Evolutionary conservation across 1,284 basidiomycete genomes (phyloP).

Genomic region (Chalciporus sp.): DNA sequence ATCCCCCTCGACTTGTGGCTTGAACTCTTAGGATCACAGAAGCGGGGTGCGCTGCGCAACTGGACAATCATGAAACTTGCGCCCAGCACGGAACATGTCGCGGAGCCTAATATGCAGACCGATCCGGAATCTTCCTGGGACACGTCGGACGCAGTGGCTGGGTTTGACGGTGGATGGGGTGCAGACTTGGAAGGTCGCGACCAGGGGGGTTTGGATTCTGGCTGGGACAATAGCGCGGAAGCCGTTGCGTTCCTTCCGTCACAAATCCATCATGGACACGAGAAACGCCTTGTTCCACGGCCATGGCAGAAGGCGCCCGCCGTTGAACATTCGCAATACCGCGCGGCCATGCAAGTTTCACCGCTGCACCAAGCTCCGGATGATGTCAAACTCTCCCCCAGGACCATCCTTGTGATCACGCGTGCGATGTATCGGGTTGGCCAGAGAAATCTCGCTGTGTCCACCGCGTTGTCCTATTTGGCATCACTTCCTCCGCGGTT

Average conservation of each 20-base stretch:
- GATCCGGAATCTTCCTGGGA: background rate
- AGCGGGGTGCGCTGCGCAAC: constrained; percentile 34
- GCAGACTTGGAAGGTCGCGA: background rate
- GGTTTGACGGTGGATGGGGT: background rate
- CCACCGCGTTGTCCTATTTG: constrained; percentile 47
- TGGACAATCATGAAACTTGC: constrained; percentile 14
- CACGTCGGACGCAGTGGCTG: background rate
- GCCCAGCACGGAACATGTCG: background rate
- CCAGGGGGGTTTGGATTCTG: background rate
- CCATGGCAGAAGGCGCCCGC: constrained; percentile 13
- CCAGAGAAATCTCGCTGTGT: constrained; percentile 38
- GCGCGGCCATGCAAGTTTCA: constrained; percentile 33
- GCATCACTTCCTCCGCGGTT: constrained; percentile 43
- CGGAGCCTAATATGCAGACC: background rate
- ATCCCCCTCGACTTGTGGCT: constrained; percentile 53
- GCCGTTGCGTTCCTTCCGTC: background rate
- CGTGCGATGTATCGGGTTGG: constrained; percentile 39
- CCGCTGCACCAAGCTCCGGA: constrained; percentile 32
- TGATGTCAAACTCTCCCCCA: constrained; percentile 36
- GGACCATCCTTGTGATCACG: constrained; percentile 41
- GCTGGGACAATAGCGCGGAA: background rate
- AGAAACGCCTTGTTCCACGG: constrained; percentile 21
- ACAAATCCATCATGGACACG: background rate
- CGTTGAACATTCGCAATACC: constrained; percentile 23
- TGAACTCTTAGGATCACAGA: constrained; percentile 49